phyloP scores from a whole-genome alignment of 1,284 basidiomycete genomes.

The Cerrena zonata region DNA sequence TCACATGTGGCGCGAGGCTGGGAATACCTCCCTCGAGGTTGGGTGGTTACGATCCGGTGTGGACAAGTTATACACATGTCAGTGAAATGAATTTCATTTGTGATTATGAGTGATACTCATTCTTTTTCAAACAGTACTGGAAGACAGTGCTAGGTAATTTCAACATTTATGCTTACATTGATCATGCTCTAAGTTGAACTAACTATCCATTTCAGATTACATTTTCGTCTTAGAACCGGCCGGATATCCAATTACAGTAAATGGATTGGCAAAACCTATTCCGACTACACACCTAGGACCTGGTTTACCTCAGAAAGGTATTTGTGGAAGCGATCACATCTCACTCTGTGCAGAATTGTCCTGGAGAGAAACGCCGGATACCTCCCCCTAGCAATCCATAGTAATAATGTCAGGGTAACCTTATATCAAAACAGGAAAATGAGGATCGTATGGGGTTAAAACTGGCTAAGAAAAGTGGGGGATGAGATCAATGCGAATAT shows the following conservation, averaged over 20 bases:
- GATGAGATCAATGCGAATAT: background rate
- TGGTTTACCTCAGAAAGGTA: conserved; percentile 74
- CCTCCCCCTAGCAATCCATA: background rate
- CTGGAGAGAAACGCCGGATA: conserved; percentile 18
- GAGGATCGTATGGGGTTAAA: background rate
- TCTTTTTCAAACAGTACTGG: conserved; percentile 52
- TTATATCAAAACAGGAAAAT: background rate
- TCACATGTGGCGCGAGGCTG: conserved; percentile 47
- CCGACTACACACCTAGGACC: conserved; percentile 55
- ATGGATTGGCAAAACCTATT: conserved; percentile 63
- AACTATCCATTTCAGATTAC: conserved; percentile 57
- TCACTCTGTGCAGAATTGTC: conserved; percentile 59
- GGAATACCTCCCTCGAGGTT: conserved; percentile 34
- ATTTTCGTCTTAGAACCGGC: conserved; percentile 65
- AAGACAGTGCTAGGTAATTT: conserved; percentile 66
- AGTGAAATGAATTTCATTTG: conserved; percentile 5
- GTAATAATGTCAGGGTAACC: background rate
- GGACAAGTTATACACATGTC: conserved; percentile 66
- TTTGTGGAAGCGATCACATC: conserved; percentile 86
- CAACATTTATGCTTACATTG: background rate
- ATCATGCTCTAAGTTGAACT: background rate
- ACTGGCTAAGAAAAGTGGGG: too few relatives aligned
- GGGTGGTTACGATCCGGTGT: conserved; percentile 69
- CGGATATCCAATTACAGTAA: conserved; percentile 39
- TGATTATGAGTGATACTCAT: background rate